These are phyloP conservation scores for Cerrena zonata DNA, from an alignment of 1,284 basidiomycete species.

Conservation along the genomic window DNA sequence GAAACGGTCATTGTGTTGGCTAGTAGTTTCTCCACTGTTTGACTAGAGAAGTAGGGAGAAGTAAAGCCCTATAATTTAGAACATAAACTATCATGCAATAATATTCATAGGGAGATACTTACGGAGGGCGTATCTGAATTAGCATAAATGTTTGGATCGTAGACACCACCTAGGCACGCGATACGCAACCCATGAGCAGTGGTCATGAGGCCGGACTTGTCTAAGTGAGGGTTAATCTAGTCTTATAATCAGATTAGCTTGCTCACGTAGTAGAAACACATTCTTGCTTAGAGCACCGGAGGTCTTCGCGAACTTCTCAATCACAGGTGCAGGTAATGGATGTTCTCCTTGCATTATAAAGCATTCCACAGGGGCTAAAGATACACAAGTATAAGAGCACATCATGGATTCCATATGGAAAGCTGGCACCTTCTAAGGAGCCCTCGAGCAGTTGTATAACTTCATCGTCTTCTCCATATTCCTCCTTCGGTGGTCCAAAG, in stretches of 20 bases:
- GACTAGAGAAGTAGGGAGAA: slow-evolving; percentile 65
- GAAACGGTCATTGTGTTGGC: slow-evolving; percentile 50
- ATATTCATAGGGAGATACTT: slow-evolving; percentile 19
- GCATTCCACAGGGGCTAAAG: slow-evolving; percentile 78
- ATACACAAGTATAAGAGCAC: slow-evolving; percentile 5
- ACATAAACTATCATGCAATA: not conserved
- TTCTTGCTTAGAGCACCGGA: slow-evolving; percentile 77
- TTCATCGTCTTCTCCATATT: slow-evolving; percentile 43
- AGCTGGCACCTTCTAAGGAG: slow-evolving; percentile 51
- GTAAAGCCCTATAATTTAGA: slow-evolving; percentile 51
- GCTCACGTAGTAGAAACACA: slow-evolving; percentile 78
- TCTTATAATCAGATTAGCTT: too few species aligned
- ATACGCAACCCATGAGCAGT: slow-evolving; percentile 82
- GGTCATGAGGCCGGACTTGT: slow-evolving; percentile 77
- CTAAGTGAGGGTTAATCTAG: slow-evolving; percentile 33
- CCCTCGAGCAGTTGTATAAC: slow-evolving; percentile 58
- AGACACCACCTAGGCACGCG: slow-evolving; percentile 77
- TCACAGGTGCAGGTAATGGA: slow-evolving; percentile 65
- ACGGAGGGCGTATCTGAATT: slow-evolving; percentile 56
- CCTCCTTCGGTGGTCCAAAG: slow-evolving; percentile 61
- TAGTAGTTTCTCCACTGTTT: slow-evolving; percentile 67
- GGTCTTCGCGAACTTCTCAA: slow-evolving; percentile 68
- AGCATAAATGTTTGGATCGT: slow-evolving; percentile 57
- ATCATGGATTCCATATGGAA: slow-evolving; percentile 5
- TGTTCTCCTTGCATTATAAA: slow-evolving; percentile 87